phyloP scores from a whole-genome alignment of 2,329 filamentous ascomycete genomes.

The Lasiodiplodia hormozganensis region DNA sequence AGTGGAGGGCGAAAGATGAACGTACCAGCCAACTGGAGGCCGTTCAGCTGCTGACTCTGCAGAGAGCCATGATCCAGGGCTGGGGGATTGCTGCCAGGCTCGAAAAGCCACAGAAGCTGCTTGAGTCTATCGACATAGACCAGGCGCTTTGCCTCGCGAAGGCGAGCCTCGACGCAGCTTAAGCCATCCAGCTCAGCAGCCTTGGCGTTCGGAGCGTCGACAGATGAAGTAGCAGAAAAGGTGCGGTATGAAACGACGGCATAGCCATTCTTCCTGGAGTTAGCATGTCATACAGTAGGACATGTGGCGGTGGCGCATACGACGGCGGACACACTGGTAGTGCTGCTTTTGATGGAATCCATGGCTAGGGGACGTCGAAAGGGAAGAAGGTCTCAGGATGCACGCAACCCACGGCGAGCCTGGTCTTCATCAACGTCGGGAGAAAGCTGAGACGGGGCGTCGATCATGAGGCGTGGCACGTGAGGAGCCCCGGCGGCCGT shows the following conservation, averaged over 20 bases:
- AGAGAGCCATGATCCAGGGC: constrained; percentile 24
- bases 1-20: background rate
- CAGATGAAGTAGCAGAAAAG: constrained; percentile 2
- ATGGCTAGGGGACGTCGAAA: constrained; percentile 31
- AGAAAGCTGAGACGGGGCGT: constrained; percentile 47
- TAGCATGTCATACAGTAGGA: background rate
- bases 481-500: background rate
- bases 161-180: constrained; percentile 21
- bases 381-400: constrained; percentile 25
- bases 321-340: constrained; percentile 25
- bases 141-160: constrained; percentile 24
- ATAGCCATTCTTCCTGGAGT: constrained; percentile 16
- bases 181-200: constrained; percentile 15
- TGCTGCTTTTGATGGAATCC: constrained; percentile 28
- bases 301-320: constrained; percentile 7
- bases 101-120: constrained; percentile 29
- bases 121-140: constrained; percentile 26
- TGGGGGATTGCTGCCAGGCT: constrained; percentile 17
- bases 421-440: constrained; percentile 34
- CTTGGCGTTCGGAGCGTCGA: constrained; percentile 4
- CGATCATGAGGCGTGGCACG: constrained; percentile 34
- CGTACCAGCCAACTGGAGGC: constrained; percentile 15
- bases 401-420: constrained; percentile 12
- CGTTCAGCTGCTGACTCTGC: constrained; percentile 26
- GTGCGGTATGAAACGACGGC: constrained; percentile 21